A percentile compares a stretch with the other conserved stretches of the same genome.
Evolutionary conservation across 1,284 basidiomycete genomes (phyloP).

Genomic region (Trichosporon sp.): DNA sequence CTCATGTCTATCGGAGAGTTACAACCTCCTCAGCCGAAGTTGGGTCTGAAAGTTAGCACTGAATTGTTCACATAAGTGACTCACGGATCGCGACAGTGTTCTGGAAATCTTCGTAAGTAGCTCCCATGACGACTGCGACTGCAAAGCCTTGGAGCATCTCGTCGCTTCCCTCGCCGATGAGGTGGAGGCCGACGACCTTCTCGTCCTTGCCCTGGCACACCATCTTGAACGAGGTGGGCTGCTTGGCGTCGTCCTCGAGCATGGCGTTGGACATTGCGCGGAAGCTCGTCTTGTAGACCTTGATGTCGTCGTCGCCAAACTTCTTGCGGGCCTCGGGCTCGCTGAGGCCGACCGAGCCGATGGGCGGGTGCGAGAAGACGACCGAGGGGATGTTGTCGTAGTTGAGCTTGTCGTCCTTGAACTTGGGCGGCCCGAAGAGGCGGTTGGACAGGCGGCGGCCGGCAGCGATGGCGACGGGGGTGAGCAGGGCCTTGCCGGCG

Average conservation of each 20-base stretch:
- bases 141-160: conserved; percentile 86
- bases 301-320: conserved; percentile 77
- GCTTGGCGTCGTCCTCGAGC: conserved; percentile 73
- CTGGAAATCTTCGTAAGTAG: conserved; percentile 75
- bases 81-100: conserved; percentile 79
- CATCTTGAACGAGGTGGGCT: conserved; percentile 90
- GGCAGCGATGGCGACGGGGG: conserved; percentile 97
- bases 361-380: conserved; percentile 93
- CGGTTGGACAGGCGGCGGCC: conserved; percentile 83
- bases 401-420: conserved; percentile 77
- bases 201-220: conserved; percentile 81
- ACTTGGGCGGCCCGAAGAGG: conserved; percentile 77
- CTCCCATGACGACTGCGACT: conserved; percentile 94
- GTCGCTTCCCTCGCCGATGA: conserved; percentile 83
- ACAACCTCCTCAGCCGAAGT: conserved; percentile 48
- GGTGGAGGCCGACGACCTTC: conserved; percentile 89
- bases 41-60: conserved; percentile 31
- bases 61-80: conserved; percentile 12
- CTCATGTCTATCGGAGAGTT: conserved; percentile 35
- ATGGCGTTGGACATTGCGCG: conserved; percentile 81
- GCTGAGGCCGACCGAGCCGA: conserved; percentile 85
- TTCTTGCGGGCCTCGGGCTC: conserved; percentile 82
- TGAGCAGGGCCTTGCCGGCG: conserved; percentile 82
- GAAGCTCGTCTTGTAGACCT: conserved; percentile 77
- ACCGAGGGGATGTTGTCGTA: conserved; percentile 91